Evolutionary conservation across 2,329 filamentous ascomycete genomes (phyloP).

Genomic region (Laburnicola sp.): DNA sequence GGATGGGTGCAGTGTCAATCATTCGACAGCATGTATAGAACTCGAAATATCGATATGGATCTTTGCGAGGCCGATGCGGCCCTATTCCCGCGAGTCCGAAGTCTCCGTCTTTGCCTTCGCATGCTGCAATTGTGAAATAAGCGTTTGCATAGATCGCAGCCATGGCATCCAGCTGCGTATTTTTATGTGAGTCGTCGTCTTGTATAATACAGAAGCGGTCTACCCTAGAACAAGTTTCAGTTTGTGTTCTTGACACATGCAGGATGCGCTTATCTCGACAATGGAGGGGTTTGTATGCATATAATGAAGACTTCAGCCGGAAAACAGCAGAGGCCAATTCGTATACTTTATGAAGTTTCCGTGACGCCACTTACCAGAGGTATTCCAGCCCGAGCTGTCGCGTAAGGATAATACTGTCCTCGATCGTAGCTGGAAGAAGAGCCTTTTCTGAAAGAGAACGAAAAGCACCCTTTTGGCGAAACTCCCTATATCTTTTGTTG

Average conservation of each 20-base stretch:
- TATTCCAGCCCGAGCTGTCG: constrained; percentile 1
- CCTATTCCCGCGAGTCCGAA: constrained; percentile 3
- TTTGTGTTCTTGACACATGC: neutral
- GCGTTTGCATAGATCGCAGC: constrained; percentile 12
- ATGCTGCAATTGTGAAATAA: constrained; percentile 11
- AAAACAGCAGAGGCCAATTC: too few species aligned
- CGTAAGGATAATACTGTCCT: constrained; percentile 2
- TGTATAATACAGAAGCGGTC: constrained; percentile 15
- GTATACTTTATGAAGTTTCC: too few species aligned
- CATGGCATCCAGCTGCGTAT: constrained; percentile 5
- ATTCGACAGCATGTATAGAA: neutral
- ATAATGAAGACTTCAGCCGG: too few species aligned
- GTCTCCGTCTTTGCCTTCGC: constrained; percentile 3
- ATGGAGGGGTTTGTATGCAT: neutral
- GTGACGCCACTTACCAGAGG: constrained; percentile 9
- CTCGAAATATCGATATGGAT: neutral
- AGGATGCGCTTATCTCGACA: neutral
- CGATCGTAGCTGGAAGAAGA: constrained; percentile 5
- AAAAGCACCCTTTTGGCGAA: constrained; percentile 4
- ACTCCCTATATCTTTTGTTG: neutral
- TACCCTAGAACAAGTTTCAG: neutral
- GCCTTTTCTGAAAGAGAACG: neutral
- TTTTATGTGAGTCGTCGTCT: constrained; percentile 2
- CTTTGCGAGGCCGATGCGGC: neutral
- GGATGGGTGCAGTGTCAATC: neutral